Evolutionary conservation across 495 filamentous ascomycete genomes (phyloP), one percentile per base, ranked within the genome.

Genomic region (Parathielavia hyrcaniae): DNA sequence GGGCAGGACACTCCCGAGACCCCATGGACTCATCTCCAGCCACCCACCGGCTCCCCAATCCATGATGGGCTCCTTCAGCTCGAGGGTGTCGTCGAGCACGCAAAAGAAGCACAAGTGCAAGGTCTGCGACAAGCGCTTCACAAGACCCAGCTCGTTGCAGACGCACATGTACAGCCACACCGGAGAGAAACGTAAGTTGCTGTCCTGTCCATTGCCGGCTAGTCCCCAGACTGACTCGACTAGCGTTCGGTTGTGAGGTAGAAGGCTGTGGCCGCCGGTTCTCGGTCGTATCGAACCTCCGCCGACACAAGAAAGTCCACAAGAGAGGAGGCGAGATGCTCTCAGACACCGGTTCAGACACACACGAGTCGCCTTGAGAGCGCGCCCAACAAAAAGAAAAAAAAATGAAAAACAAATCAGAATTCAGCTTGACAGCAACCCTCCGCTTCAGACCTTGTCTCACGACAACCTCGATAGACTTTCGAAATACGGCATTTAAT

Each of bases 81-180:
- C 93, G 45, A 97, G 97, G 71, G 86, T 97, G 48, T 89, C 90
- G 11, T 92, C 90, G 22, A 95, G 88, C 75, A 91, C 93, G 30
- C 92, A 97, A 68, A 98, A 98, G 84, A 98, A 97, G 79, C 93
- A 98, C 77, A 97, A 96, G 75, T 98, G 93, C 81, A 97, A 97
- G 79, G 89, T 98, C 50, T 98, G 93, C 78, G 93, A 97, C 75
- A 98, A 98, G 83, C 84, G 93, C 9, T 98, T 98, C 71, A 97
- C 93, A 11, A 83, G 93, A 40, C 93, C 93, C 1, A 97, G 92
- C 67, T 98, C 93, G 8, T 72, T 98, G 35, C 95, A 97, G 65
- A 98, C 93, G 23, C 93, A 98, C 67, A 97, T 97, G 85, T 98
- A 98, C 74, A 96, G 91, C 70, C 93, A 98, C 71, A 98, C 93